Percentiles rank a stretch among this genome's conserved stretches.
phyloP scores from a whole-genome alignment of 2,329 filamentous ascomycete species.

The Penicillium fuscoglaucum region DNA sequence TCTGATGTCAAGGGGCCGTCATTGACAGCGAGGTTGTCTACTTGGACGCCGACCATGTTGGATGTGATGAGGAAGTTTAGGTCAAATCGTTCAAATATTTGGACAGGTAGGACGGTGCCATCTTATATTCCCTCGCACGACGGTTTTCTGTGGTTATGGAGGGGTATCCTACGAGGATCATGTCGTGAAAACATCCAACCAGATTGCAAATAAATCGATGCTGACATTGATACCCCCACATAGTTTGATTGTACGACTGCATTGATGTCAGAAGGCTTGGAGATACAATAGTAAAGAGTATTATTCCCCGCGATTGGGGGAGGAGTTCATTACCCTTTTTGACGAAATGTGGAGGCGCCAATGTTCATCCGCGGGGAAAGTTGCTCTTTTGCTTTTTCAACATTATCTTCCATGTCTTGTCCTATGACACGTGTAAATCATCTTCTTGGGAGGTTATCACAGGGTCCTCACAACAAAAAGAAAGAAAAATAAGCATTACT shows the following conservation, averaged over 20 bases:
- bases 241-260: background rate
- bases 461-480: too few relatives aligned
- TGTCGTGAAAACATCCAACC: background rate
- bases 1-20: conserved; percentile 50
- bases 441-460: background rate
- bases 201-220: background rate
- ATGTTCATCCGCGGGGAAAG: background rate
- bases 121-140: background rate
- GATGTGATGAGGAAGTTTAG: background rate
- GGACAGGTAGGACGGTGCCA: background rate
- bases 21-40: conserved; percentile 42
- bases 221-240: background rate
- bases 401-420: background rate
- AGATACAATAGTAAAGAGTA: conserved; percentile 1
- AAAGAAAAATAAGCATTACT: too few relatives aligned
- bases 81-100: background rate
- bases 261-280: background rate
- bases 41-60: conserved; percentile 25
- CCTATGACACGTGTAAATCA: background rate
- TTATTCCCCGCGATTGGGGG: background rate
- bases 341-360: background rate
- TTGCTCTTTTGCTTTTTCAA: background rate
- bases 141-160: background rate
- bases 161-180: background rate
- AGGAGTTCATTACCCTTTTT: background rate